Base-by-base conservation (phyloP, 306 rosid species). In the Sesbania bispinosa region DNA sequence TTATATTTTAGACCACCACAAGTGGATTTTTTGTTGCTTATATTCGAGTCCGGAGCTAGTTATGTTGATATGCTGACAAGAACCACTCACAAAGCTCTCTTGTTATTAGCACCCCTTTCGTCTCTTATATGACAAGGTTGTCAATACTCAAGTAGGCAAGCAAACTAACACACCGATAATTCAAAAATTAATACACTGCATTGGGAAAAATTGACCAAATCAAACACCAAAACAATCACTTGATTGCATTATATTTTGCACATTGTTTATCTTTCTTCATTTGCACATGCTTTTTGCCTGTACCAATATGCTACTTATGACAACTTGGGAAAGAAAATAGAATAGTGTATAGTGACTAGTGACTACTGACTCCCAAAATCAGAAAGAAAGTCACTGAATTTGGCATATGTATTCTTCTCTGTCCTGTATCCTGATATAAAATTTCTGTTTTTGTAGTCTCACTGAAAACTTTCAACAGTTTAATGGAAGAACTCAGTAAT, bases 31-130 rank as follows among this genome's bases (percentile, higher is more conserved):
- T n/a, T n/a, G n/a, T n/a, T n/a, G n/a, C n/a, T n/a, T n/a, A n/a
- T n/a, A n/a, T n/a, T n/a, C n/a, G n/a, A n/a, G n/a, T n/a, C n/a
- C n/a, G n/a, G 10, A 0, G 47, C 35, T 18, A 19, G 14, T 46
- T 71, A 43, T 59, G 61, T 58, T 45, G 20, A 2, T 72, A 32
- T 58, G 47, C 15, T 10, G 47, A 29, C n/a, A 32, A 46, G 67
- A 64, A 65, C 42, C 10, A 65, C 54, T 47, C 7, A 51, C 29
- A 51, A 21, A 21, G 5, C 33, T 48, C 20, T 55, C 79, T 75
- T 53, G 74, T 45, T 55, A 43, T 65, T 20, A 32, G 36, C 68
- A 54, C 73, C 74, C 41, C 30, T 53, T 27, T 41, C 11, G 29
- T 75, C 60, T 27, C 14, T 27, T 43, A 24, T 42, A 53, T 65